Evolutionary conservation across 78 protist species (phyloP), one percentile per base, ranked within the genome.

Genomic region (Salpingoeca rosetta): DNA sequence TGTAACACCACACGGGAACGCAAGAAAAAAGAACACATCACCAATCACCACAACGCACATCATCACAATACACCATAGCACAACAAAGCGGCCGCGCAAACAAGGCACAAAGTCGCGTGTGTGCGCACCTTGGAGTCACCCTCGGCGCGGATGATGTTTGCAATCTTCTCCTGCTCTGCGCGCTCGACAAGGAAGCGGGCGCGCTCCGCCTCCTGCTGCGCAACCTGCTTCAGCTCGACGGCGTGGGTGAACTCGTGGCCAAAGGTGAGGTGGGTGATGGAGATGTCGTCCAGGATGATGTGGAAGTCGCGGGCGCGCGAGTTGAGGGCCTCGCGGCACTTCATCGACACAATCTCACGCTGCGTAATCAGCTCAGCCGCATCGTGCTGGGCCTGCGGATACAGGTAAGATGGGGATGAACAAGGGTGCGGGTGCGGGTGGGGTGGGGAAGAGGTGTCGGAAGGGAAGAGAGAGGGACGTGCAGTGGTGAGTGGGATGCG

Each of bases 221-320:
- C 95, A 51, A 94, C 94, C 84, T 94, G 96, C 91, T 94, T 94
- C 65, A 44, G 26, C 88, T 94, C 96, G 39, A 94, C 93, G 51
- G 96, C 95, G 0, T 43, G 65, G 31, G 91, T 91, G 81, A 92
- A 94, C 51, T 94, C 96, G 27, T 24, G 22, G 75, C 94, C 91
- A 81, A 94, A 94, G 1, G 82, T 74, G 51, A 94, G 77, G 84
- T 94, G 90, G 28, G 90, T 84, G 65, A 93, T 76, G 40, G 92
- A 82, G n/a, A 93, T 89, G 78, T 94, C 96, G 39, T 90, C 93
- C 44, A 92, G 86, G 43, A 75, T 22, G 36, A 94, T 84, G 88
- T 91, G 36, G 84, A 90, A 94, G 42, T 85, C 81, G 38, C 3
- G 27, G n/a, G 92, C 91, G 28, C 88, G 84, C 44, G 0, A 0